These are phyloP conservation scores for Xylaria sp. DNA, from an alignment of 2,329 filamentous ascomycete species.

Conservation along the genomic window DNA sequence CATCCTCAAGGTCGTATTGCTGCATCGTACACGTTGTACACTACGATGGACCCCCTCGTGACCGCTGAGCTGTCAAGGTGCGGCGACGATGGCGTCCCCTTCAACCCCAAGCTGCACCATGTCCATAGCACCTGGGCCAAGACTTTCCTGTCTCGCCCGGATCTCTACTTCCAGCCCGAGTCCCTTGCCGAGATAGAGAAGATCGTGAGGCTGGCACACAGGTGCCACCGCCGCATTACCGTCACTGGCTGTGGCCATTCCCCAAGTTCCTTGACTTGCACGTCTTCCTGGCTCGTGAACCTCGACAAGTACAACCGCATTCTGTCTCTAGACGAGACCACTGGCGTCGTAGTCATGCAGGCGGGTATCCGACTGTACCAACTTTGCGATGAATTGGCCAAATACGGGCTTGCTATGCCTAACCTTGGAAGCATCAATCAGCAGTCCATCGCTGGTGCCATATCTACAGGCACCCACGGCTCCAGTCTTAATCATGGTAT, in stretches of 20 bases:
- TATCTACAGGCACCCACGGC: constrained; percentile 93
- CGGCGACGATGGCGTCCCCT: constrained; percentile 65
- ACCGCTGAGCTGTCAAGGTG: constrained; percentile 43
- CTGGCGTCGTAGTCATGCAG: constrained; percentile 78
- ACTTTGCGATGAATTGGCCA: constrained; percentile 78
- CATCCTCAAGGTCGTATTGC: not conserved
- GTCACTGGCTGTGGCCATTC: constrained; percentile 93
- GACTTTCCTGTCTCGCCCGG: constrained; percentile 88
- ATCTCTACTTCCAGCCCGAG: constrained; percentile 89
- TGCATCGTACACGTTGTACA: not conserved
- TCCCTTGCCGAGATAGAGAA: constrained; percentile 85
- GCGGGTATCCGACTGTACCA: constrained; percentile 86
- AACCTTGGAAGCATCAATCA: constrained; percentile 95
- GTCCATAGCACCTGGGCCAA: constrained; percentile 93
- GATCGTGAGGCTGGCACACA: constrained; percentile 80
- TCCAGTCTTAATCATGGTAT: constrained; percentile 86
- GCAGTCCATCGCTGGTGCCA: constrained; percentile 91
- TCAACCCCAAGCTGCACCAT: constrained; percentile 78
- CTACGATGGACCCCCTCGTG: constrained; percentile 46
- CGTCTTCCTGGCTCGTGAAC: constrained; percentile 93
- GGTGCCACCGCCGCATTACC: constrained; percentile 82
- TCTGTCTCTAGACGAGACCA: constrained; percentile 73
- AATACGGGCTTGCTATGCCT: constrained; percentile 82
- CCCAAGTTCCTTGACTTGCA: constrained; percentile 90
- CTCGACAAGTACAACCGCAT: constrained; percentile 84